Conservation (phyloP, 2,329 filamentous ascomycete genomes). For the Trichoderma asperellum region DNA sequence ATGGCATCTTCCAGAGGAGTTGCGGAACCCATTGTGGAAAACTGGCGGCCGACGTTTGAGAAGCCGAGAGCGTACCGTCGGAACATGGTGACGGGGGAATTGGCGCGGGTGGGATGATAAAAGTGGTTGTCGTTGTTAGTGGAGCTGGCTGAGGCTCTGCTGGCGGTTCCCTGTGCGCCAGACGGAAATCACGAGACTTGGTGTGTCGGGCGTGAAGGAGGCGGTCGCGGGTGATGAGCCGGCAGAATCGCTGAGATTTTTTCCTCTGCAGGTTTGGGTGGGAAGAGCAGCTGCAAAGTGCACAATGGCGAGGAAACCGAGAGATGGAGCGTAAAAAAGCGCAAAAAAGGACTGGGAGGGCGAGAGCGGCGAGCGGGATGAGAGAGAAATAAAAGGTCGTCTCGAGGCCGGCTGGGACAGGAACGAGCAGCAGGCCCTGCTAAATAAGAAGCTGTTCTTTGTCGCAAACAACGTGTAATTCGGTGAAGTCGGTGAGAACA, state of each 20-base stretch:
- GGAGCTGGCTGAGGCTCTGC: slow-evolving; percentile 26
- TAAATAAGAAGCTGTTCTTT: slow-evolving; percentile 14
- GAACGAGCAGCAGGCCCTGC: slow-evolving; percentile 20
- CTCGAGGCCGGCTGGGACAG: slow-evolving; percentile 10
- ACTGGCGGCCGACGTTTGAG: slow-evolving; percentile 52
- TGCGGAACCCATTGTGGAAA: slow-evolving; percentile 61
- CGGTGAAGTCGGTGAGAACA: slow-evolving; percentile 41
- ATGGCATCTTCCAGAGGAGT: slow-evolving; percentile 87
- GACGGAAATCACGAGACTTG: slow-evolving; percentile 27
- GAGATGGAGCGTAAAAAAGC: background rate
- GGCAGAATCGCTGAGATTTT: slow-evolving; percentile 22
- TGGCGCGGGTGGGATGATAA: slow-evolving; percentile 32
- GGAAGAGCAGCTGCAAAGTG: background rate
- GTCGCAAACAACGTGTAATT: slow-evolving; percentile 33
- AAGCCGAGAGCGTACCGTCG: slow-evolving; percentile 59
- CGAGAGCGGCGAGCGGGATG: background rate
- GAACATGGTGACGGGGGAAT: slow-evolving; percentile 43
- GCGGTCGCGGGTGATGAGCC: slow-evolving; percentile 21
- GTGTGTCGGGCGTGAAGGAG: slow-evolving; percentile 11
- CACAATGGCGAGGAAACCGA: background rate
- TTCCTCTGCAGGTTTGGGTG: background rate
- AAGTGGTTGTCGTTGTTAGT: slow-evolving; percentile 19
- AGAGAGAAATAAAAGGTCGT: slow-evolving; percentile 10
- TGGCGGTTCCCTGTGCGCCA: slow-evolving; percentile 25
- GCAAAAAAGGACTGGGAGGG: background rate